Base-by-base conservation (phyloP, 305 asterid species). In the Fraxinus sp. region DNA sequence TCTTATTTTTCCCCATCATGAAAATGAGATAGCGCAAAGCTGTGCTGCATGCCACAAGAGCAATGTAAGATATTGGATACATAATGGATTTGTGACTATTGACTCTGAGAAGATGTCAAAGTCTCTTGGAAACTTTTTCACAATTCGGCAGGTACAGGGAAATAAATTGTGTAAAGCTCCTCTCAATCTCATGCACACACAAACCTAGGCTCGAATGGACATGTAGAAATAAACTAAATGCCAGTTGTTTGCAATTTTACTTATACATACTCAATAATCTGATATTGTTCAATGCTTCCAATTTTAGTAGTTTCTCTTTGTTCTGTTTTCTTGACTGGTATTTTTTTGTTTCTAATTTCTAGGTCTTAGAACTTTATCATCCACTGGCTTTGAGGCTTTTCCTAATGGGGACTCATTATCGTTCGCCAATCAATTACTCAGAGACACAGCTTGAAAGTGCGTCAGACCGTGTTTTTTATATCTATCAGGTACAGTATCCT, bases 11-110 rank as follows among this genome's bases (percentile, higher is more conserved):
- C 99, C 98, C 66, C 99, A 96, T 82, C 99, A 96, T 84, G 98
- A 96, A 88, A 96, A 96, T 89, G 99, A 96, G 93, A 95, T 96
- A 86, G 99, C 98, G 41, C 99, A 96, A 90, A 96, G 98, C 86
- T 95, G 99, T 90, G 97, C 98, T 81, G 97, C 97, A 70, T 95
- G 99, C 84, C 90, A 80, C 41, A 87, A 85, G 81, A 95, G 99
- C 87, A 88, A 83, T 66, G 87, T 93, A 16, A 90, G 95, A 87
- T 95, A 92, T 86, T 96, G 99, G 99, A 79, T 96, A 64, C 99
- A 96, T 89, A 96, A 96, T 87, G 99, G 99, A 77, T 96, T 96
- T 87, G 99, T 96, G 84, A 95, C 91, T 81, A 89, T 96, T 13
- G 96, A 96, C 89, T 92, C 98, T 24, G 96, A 96, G 87, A 96